Evolutionary conservation across 768 basidiomycete species (phyloP), one percentile per base, ranked within the genome.

Genomic region (Naganishia friedmannii): DNA sequence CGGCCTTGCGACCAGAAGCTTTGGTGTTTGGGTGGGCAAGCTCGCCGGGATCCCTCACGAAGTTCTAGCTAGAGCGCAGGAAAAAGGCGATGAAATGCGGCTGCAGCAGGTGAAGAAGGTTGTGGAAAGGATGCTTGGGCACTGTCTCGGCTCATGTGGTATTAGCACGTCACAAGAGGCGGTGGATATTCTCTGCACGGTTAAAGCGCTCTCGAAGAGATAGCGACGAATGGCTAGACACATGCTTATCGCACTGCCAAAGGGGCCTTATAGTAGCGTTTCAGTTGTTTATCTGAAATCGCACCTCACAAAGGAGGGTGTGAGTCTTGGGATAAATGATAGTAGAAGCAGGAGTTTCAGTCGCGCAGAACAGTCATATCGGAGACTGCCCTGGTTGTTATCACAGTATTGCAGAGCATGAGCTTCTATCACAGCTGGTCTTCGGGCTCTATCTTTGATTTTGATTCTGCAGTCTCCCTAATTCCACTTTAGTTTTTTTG

Each of bases 41-140:
- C 85, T 97, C 29, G 95, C 95, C 0, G 89, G 89, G 10, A 78
- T 98, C 39, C 90, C 92, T 0, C 88, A 89, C 73, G 71, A 79
- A 1, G 84, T 98, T 9, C 83, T 97, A 3, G 79, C 81, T 7
- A 79, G 84, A 8, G 94, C 94, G 19, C 78, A 85, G 13, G 39
- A 55, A n/a, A 56, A 69, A 31, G 57, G 71, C 29, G 71, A 72
- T n/a, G 67, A 54, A 51, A 65, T 72, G 67, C 45, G 69, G 45
- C 32, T 67, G 37, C 53, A 55, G n/a, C 60, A 45, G 42, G 42
- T 46, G 6, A 45, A 26, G 39, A 63, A 45, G 39, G 37, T 63
- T 1, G 37, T 63, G 21, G 42, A 63, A 26, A 63, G 19, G 12
- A 37, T 45, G 39, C 26, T 63, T 13, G 60, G 21, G 48, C 48